Evolutionary conservation across 345 rosid genomes (phyloP).

Genomic region (Citrus glauca): DNA sequence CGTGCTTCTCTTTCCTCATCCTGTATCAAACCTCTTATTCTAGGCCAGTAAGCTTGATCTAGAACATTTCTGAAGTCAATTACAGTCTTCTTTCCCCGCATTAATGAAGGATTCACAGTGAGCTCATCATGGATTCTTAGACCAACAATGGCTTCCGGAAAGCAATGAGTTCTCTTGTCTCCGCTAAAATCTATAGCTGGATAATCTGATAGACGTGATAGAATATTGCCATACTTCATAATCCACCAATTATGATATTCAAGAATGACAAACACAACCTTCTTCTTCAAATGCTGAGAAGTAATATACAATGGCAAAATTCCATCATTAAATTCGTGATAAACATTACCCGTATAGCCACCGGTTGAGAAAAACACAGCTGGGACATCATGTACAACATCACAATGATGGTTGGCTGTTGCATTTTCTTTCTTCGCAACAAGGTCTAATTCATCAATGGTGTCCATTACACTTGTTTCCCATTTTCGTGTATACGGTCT

Average conservation of each 20-base stretch:
- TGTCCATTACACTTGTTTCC: conserved; percentile 71
- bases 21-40: conserved; percentile 45
- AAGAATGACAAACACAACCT: conserved; percentile 71
- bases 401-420: conserved; percentile 31
- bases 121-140: conserved; percentile 77
- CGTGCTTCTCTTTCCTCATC: conserved; percentile 40
- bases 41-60: conserved; percentile 50
- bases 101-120: conserved; percentile 44
- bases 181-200: conserved; percentile 50
- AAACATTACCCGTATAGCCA: conserved; percentile 78
- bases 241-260: conserved; percentile 91
- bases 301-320: conserved; percentile 75
- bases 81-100: conserved; percentile 40
- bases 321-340: conserved; percentile 87
- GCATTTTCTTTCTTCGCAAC: conserved; percentile 27
- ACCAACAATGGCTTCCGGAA: conserved; percentile 70
- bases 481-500: conserved; percentile 86
- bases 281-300: conserved; percentile 61
- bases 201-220: conserved; percentile 54
- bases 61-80: conserved; percentile 58
- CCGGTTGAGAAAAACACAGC: conserved; percentile 83
- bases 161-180: conserved; percentile 76
- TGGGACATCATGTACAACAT: conserved; percentile 59
- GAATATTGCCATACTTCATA: conserved; percentile 59
- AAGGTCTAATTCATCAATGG: conserved; percentile 61